Base-by-base conservation (phyloP, 768 basidiomycete genomes). In the Baorangia bicolor region DNA sequence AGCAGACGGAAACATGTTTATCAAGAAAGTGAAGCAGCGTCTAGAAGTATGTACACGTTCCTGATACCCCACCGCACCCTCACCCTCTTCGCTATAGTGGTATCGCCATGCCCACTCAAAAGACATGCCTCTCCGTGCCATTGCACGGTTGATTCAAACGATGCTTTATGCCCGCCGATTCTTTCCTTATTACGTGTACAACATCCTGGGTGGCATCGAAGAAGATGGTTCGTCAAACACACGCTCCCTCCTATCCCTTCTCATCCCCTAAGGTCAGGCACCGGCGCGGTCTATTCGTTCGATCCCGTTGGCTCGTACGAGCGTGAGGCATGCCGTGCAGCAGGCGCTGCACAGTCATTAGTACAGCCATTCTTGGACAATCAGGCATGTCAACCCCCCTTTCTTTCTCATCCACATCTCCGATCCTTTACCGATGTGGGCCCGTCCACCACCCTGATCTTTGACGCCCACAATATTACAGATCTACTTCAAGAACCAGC, bases 401-500 rank as follows among this genome's bases (percentile, higher is more conserved):
- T 28, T 12, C 49, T 55, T 65, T 56, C 38, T 60, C 61, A 55
- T 54, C 38, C 63, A 57, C 64, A 67, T 61, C 62, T 72, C 75
- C 78, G 78, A 81, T 70, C 60, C 73, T 78, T 78, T 59, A 50
- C 76, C 77, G 80, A 82, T 72, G 73, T 77, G 70, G 69, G 62
- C 69, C 78, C 74, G 69, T 61, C 56, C 64, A 52, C 54, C 65
- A 49, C 62, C 28, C 58, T 51, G 28, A 52, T 65, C 10, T 58
- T 61, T 67, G 68, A 68, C 61, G 16, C 49, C 34, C 35, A 6
- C 27, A 18, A 51, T 30, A 7, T 16, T 64, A 47, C 72, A 98
- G 95, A 92, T 98, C 68, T 96, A 97, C 82, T 96, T 94, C 79
- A 94, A 92, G 82, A 99, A 99, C 73, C 95, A 98, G 73, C 80